Conservation (phyloP, 2,329 filamentous ascomycete species). For the Fusarium verrucosum region DNA sequence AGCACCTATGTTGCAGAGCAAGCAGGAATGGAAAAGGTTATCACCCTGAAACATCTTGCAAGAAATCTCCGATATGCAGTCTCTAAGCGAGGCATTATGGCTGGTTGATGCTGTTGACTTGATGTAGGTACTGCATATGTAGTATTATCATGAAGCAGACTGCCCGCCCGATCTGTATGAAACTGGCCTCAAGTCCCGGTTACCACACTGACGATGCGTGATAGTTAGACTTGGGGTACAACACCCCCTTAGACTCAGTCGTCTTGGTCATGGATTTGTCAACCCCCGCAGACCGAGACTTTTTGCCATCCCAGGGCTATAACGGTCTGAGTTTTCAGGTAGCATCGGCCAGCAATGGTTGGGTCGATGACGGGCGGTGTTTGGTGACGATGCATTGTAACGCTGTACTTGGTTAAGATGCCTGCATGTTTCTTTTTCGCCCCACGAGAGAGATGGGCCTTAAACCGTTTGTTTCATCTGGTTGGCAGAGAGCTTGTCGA, state of each 20-base stretch:
- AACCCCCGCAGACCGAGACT: conserved; percentile 27
- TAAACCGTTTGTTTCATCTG: conserved; percentile 41
- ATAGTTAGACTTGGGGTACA: conserved; percentile 30
- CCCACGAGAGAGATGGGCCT: conserved; percentile 32
- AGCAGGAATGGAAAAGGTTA: conserved; percentile 21
- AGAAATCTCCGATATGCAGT: conserved; percentile 44
- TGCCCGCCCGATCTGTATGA: conserved; percentile 40
- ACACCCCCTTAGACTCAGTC: conserved; percentile 11
- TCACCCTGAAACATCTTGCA: conserved; percentile 32
- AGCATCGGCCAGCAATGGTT: conserved; percentile 38
- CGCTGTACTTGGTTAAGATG: conserved; percentile 36
- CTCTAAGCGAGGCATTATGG: conserved; percentile 35
- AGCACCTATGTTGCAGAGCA: conserved; percentile 17
- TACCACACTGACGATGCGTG: conserved; percentile 35
- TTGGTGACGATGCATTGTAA: conserved; percentile 40
- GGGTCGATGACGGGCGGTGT: conserved; percentile 29
- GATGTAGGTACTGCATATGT: conserved; percentile 29
- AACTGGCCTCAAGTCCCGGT: conserved; percentile 33
- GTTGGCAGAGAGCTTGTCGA: conserved; percentile 37
- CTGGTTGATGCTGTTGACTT: conserved; percentile 25
- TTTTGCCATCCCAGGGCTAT: conserved; percentile 33
- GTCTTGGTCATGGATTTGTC: conserved; percentile 44
- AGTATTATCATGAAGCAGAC: conserved; percentile 15
- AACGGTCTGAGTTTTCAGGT: conserved; percentile 31
- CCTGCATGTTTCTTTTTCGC: conserved; percentile 27